Percentiles rank a stretch among this genome's conserved stretches.
Conservation (phyloP, 2,329 filamentous ascomycete genomes). For the Colletotrichum ledebouriae region DNA sequence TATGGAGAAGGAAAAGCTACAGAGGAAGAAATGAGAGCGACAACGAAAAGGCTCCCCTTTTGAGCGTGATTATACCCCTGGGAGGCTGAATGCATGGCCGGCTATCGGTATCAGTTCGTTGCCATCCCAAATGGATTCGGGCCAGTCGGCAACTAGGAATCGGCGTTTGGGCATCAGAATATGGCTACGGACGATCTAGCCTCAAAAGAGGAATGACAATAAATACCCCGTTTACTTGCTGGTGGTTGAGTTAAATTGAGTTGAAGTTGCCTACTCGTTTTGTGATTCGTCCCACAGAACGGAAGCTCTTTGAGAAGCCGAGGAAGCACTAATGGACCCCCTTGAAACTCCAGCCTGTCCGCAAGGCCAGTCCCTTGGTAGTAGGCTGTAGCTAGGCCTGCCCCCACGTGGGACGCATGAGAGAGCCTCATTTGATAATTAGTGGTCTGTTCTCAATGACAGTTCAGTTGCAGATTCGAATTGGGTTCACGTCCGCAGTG, state of each 20-base stretch:
- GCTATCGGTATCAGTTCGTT: not conserved
- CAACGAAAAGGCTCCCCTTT: not conserved
- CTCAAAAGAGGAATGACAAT: not conserved
- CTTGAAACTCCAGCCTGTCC: slow-evolving; percentile 4
- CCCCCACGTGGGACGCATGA: slow-evolving; percentile 38
- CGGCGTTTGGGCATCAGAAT: slow-evolving; percentile 3
- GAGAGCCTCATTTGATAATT: slow-evolving; percentile 37
- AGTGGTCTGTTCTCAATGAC: slow-evolving; percentile 25
- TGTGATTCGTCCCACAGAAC: not conserved
- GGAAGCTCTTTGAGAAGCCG: not conserved
- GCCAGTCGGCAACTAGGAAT: not conserved
- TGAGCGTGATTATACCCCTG: slow-evolving; percentile 35
- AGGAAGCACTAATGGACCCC: not conserved
- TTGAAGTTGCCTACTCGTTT: not conserved
- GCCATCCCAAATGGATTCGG: not conserved
- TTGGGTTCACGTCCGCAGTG: slow-evolving; percentile 4
- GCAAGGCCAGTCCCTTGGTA: not conserved
- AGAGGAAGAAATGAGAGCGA: slow-evolving; percentile 30
- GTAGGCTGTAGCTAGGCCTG: slow-evolving; percentile 7
- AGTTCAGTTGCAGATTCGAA: slow-evolving; percentile 21
- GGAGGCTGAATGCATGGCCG: slow-evolving; percentile 10
- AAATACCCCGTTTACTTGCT: slow-evolving; percentile 1
- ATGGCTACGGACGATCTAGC: not conserved
- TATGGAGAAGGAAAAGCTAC: slow-evolving; percentile 58
- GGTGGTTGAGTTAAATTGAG: not conserved